phyloP scores from a whole-genome alignment of 495 filamentous ascomycete genomes.

The Pyronema domesticum region DNA sequence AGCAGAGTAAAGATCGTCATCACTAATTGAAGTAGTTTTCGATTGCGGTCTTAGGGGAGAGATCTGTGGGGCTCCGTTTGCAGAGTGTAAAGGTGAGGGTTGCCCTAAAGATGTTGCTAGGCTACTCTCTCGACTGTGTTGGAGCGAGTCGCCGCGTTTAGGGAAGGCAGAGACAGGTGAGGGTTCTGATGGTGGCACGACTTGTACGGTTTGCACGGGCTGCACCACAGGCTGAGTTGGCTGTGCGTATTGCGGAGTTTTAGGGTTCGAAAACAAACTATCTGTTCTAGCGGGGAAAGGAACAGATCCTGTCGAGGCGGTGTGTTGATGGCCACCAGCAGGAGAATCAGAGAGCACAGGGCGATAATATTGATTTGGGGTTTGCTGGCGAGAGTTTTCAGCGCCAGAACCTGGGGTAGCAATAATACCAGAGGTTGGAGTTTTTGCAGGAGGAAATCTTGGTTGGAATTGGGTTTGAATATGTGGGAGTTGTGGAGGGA shows the following conservation, averaged over 20 bases:
- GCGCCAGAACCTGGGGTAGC: neutral
- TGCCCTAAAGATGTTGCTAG: too few species aligned
- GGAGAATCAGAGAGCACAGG: neutral
- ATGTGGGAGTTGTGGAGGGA: neutral
- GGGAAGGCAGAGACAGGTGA: neutral
- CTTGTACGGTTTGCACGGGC: neutral
- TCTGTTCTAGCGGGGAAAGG: too few species aligned
- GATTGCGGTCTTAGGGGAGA: too few species aligned
- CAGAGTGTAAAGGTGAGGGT: too few species aligned
- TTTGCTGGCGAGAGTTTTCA: neutral
- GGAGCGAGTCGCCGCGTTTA: neutral
- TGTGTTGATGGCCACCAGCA: too few species aligned
- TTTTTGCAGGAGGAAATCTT: neutral
- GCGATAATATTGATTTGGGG: neutral
- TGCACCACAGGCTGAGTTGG: neutral
- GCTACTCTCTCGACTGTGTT: neutral
- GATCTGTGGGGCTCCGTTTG: too few species aligned
- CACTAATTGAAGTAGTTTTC: too few species aligned
- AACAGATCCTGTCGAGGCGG: too few species aligned
- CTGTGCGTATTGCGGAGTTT: neutral
- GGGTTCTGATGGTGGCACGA: neutral
- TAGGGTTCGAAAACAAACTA: neutral
- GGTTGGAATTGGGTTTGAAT: conserved; percentile 3
- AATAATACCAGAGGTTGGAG: neutral
- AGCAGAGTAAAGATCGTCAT: neutral